phyloP scores from a whole-genome alignment of 2,329 filamentous ascomycete genomes.

The Colletotrichum australisinense region DNA sequence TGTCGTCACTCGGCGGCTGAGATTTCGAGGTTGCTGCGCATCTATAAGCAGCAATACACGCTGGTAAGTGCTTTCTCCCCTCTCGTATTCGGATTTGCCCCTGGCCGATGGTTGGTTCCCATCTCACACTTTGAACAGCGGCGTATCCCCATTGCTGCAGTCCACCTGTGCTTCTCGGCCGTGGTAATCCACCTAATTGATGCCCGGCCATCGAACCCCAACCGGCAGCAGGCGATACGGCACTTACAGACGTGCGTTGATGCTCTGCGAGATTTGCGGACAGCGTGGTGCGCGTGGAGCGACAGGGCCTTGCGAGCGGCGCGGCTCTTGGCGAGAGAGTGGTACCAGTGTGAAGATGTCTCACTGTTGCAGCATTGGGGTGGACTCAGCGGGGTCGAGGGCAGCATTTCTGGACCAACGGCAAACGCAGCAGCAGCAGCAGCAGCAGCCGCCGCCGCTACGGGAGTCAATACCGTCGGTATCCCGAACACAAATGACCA shows the following conservation, averaged over 20 bases:
- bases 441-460: no score
- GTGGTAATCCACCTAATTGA: constrained; percentile 38
- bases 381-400: background rate
- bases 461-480: background rate
- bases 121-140: constrained; percentile 22
- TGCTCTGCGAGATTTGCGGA: constrained; percentile 28
- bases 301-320: constrained; percentile 31
- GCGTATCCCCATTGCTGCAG: constrained; percentile 37
- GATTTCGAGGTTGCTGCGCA: constrained; percentile 35
- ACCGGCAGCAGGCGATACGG: constrained; percentile 27
- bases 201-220: constrained; percentile 29
- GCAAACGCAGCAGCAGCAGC: background rate
- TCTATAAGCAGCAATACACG: constrained; percentile 39
- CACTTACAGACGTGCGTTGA: constrained; percentile 35
- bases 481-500: background rate
- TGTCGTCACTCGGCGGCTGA: constrained; percentile 39
- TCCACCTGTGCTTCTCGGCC: constrained; percentile 37
- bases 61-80: constrained; percentile 22
- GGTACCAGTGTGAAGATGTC: constrained; percentile 35
- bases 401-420: background rate
- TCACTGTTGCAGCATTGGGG: constrained; percentile 21
- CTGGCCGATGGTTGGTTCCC: background rate
- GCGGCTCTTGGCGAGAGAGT: constrained; percentile 32
- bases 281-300: constrained; percentile 37
- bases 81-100: background rate